Evolutionary conservation across 2,329 filamentous ascomycete species (phyloP).

Genomic region (Corniculantispora saksenae): DNA sequence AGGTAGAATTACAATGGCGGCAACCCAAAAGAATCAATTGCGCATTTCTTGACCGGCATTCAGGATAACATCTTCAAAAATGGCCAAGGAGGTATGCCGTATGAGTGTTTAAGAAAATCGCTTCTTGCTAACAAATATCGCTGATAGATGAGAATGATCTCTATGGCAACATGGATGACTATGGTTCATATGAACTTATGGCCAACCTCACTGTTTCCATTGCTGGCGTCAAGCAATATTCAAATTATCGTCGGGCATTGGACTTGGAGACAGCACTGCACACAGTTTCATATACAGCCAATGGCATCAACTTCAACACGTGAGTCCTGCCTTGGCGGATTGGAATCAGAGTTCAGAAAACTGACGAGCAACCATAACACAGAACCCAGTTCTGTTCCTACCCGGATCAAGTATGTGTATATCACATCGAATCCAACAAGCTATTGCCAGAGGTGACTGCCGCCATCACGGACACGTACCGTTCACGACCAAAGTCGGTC

Average conservation of each 20-base stretch:
- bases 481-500: conserved; percentile 13
- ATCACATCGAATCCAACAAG: conserved; percentile 26
- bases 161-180: conserved; percentile 40
- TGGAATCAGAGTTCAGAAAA: too few relatives aligned
- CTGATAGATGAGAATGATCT: conserved; percentile 36
- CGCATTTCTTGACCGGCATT: conserved; percentile 41
- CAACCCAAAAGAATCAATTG: conserved; percentile 41
- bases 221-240: conserved; percentile 30
- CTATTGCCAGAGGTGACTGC: conserved; percentile 15
- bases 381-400: conserved; percentile 43
- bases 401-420: conserved; percentile 38
- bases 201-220: conserved; percentile 47
- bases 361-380: not conserved
- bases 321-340: conserved; percentile 31
- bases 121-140: not conserved
- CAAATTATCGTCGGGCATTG: conserved; percentile 42
- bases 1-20: conserved; percentile 46
- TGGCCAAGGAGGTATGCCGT: conserved; percentile 42
- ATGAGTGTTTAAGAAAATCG: conserved; percentile 19
- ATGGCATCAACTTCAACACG: conserved; percentile 24
- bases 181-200: conserved; percentile 48
- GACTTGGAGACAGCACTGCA: conserved; percentile 46
- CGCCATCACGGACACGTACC: conserved; percentile 18
- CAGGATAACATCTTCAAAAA: conserved; percentile 50
- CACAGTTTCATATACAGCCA: conserved; percentile 36